phyloP scores from a whole-genome alignment of 176 grass and related monocot species.

The Aegilops tauschii region DNA sequence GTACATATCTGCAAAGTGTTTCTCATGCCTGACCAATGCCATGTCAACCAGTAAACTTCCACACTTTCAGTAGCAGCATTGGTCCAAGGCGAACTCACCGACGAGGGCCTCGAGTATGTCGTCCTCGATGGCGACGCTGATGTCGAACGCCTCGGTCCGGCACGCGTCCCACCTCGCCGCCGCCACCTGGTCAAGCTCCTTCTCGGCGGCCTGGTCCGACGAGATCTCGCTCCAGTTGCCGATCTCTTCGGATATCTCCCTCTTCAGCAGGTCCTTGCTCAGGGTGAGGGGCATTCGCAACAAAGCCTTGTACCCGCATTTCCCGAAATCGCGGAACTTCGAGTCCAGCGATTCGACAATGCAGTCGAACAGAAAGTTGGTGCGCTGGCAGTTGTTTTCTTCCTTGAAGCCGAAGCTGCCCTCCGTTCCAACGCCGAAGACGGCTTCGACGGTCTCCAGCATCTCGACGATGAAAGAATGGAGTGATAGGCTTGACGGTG shows the following conservation, averaged over 20 bases:
- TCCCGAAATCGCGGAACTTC: constrained; percentile 54
- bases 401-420: constrained; percentile 15
- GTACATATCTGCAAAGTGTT: constrained; percentile 36
- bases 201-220: constrained; percentile 13
- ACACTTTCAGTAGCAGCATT: constrained; percentile 12
- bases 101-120: constrained; percentile 62
- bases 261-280: constrained; percentile 43
- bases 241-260: constrained; percentile 48
- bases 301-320: constrained; percentile 59
- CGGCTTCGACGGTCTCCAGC: constrained; percentile 31
- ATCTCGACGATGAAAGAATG: constrained; percentile 55
- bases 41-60: not conserved
- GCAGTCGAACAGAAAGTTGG: constrained; percentile 74
- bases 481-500: constrained; percentile 9
- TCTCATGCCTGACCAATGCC: not conserved
- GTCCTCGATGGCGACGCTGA: constrained; percentile 58
- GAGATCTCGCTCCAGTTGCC: constrained; percentile 40
- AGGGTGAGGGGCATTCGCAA: constrained; percentile 21
- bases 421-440: constrained; percentile 12
- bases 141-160: constrained; percentile 52
- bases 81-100: constrained; percentile 50
- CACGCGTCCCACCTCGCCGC: constrained; percentile 27
- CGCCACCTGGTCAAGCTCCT: constrained; percentile 49
- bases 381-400: constrained; percentile 35
- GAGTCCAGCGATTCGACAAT: constrained; percentile 64